Evolutionary conservation across 208 protist genomes (phyloP), one percentile per base, ranked within the genome.

Genomic region (Porcisia deanei): DNA sequence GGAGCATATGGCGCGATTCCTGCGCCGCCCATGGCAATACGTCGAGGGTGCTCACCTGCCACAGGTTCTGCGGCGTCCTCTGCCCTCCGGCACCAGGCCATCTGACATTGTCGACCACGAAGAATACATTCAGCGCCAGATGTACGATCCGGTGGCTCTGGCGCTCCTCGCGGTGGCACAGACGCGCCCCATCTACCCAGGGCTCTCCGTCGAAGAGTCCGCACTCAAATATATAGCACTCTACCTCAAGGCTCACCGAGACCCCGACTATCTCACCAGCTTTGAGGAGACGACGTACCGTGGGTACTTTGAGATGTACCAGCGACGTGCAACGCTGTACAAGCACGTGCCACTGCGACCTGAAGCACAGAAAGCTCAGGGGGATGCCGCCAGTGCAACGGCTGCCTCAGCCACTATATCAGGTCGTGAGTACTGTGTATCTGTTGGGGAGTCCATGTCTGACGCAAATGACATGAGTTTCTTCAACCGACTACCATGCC

Each of bases 141-240:
- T 98, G 22, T 97, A 97, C 85, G 95, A 98, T 65, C 78, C 90
- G 41, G 79, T 97, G 12, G 92, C 92, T 22, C 73, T 83, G 55
- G 95, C 95, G 2, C 84, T 97, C 80, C 77, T 97, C 25, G 95
- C 86, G 2, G 93, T 94, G 14, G 86, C 77, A 3, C 74, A 81
- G 45, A 78, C 81, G 58, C 87, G 93, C 49, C 95, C 95, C 41
- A 85, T 84, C 65, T 98, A 96, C 84, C 91, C 92, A 1, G 93
- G 92, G 6, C 88, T 95, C 37, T 86, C 92, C 14, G 53, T 85
- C 16, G 90, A 97, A 81, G 89, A 97, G 79, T 97, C 93, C 18
- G 95, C 92, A 20, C 81, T 97, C 25, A 95, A 96, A 81, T 97
- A 86, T 77, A 85, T 98, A 0, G 93, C 93, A 14, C 81, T 97